Evolutionary conservation across 306 rosid genomes (phyloP), one percentile per base, ranked within the genome.

Genomic region (Cucurbita argyrosperma): DNA sequence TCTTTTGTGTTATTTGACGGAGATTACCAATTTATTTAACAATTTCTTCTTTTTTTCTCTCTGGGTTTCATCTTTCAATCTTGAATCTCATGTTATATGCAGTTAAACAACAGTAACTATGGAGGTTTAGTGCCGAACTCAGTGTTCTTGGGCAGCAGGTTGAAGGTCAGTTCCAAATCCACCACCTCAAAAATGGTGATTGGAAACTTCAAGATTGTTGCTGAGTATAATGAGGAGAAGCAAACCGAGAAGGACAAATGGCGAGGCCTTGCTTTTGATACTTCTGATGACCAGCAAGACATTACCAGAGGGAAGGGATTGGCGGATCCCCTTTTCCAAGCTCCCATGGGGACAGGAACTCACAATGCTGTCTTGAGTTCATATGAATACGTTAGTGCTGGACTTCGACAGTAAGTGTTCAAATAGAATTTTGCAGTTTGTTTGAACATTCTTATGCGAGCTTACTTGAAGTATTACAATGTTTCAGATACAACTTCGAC

Each of bases 281-380:
- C 56, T 39, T 92, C 97, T 40, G 97, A 92, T 82, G 96, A 92
- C 71, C 97, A 92, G 58, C 97, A 92, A 43, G 97, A 92, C 52
- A 89, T 92, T 75, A 88, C 96, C 1, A 78, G 96, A 76, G 92
- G 97, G 62, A 92, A 92, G 78, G 97, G 97, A 38, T 83, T 77
- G 96, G 97, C 84, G 64, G 95, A 88, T 80, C 72, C 84, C 50
- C 83, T 88, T 64, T 92, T 88, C 81, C 97, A 92, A 85, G 90
- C 96, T 52, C 87, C 96, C 66, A 60, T 75, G 83, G 87, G 74
- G 1, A 5, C 78, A 74, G 97, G 97, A 4, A 92, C 97, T 57
- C 96, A 89, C 85, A 50, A 87, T 79, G 92, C 95, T 39, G 83
- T 92, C 81, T 64, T 89, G 90, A 89, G 87, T 79, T 92, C 96